Conservation (phyloP, 257 asterid genomes). For the Knoxia roxburghii region DNA sequence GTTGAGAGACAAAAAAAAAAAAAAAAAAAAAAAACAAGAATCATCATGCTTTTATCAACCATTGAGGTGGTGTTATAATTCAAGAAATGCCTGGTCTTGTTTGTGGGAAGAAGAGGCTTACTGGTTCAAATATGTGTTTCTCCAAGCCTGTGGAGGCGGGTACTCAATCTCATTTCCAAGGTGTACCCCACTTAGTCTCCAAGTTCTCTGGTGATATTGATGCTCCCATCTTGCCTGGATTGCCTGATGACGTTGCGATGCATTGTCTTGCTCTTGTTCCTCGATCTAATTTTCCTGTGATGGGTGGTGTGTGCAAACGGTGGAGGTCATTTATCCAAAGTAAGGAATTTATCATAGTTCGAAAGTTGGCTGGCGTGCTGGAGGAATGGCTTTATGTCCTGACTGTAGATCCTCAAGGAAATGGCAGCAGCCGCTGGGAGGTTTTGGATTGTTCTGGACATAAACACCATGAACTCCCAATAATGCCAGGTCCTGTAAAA, state of each 20-base stretch:
- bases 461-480: slow-evolving; percentile 42
- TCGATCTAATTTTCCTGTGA: slow-evolving; percentile 49
- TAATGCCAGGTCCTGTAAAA: slow-evolving; percentile 63
- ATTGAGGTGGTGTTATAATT: slow-evolving; percentile 15
- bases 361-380: slow-evolving; percentile 66
- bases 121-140: slow-evolving; percentile 41
- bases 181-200: slow-evolving; percentile 23
- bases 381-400: slow-evolving; percentile 88
- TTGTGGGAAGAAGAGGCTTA: slow-evolving; percentile 32
- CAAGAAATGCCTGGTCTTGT: slow-evolving; percentile 39
- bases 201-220: slow-evolving; percentile 24
- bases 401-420: slow-evolving; percentile 51
- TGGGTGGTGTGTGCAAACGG: slow-evolving; percentile 65
- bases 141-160: slow-evolving; percentile 26
- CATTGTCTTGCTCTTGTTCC: slow-evolving; percentile 82
- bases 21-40: no score
- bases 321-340: slow-evolving; percentile 76
- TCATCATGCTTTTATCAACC: slow-evolving; percentile 9
- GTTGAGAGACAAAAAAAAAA: slow-evolving; percentile 4
- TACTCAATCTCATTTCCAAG: slow-evolving; percentile 27
- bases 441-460: slow-evolving; percentile 61
- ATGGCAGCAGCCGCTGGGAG: slow-evolving; percentile 65
- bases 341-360: slow-evolving; percentile 56
- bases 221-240: slow-evolving; percentile 61
- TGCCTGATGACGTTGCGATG: slow-evolving; percentile 80